A percentile compares a stretch with the other conserved stretches of the same genome.
Evolutionary conservation across 2,329 filamentous ascomycete species (phyloP).

Genomic region (Pseudocercospora eumusae): DNA sequence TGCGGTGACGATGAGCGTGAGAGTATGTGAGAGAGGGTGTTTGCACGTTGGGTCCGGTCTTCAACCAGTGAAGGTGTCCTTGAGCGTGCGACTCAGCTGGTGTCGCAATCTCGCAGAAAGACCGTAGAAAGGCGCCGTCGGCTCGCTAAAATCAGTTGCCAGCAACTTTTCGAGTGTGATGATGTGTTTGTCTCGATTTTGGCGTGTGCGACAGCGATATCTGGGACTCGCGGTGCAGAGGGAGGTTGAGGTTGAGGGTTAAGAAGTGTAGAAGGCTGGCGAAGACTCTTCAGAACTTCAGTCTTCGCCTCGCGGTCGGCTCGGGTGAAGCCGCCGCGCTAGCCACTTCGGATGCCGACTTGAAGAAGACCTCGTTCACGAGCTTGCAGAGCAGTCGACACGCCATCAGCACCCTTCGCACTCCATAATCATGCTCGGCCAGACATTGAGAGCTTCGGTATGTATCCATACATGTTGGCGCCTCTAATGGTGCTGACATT

Average conservation of each 20-base stretch:
- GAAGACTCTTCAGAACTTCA: too few species aligned
- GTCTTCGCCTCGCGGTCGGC: too few species aligned
- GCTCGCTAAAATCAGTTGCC: constrained; percentile 30
- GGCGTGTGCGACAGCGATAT: constrained; percentile 8
- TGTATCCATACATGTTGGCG: constrained; percentile 18
- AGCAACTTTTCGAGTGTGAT: constrained; percentile 27
- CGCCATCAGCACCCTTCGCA: constrained; percentile 3
- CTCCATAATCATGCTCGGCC: constrained; percentile 57
- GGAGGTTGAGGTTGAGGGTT: constrained; percentile 17
- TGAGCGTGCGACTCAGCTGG: constrained; percentile 34
- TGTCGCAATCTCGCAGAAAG: constrained; percentile 36
- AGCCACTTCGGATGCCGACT: constrained; percentile 2
- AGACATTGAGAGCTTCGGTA: constrained; percentile 64
- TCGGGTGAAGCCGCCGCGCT: not conserved
- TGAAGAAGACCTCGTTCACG: constrained; percentile 7
- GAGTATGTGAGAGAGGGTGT: constrained; percentile 19
- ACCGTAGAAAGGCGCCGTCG: constrained; percentile 36
- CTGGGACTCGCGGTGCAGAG: constrained; percentile 22
- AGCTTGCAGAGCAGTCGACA: constrained; percentile 8
- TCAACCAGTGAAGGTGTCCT: constrained; percentile 67
- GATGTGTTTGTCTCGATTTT: constrained; percentile 15
- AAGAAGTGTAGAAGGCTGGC: constrained; percentile 11
- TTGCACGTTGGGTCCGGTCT: constrained; percentile 31
- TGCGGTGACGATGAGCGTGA: constrained; percentile 15
- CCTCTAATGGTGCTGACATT: constrained; percentile 29